These are phyloP conservation scores for Thielaviopsis cerberus DNA, from an alignment of 2,329 filamentous ascomycete species.

Conservation along the genomic window DNA sequence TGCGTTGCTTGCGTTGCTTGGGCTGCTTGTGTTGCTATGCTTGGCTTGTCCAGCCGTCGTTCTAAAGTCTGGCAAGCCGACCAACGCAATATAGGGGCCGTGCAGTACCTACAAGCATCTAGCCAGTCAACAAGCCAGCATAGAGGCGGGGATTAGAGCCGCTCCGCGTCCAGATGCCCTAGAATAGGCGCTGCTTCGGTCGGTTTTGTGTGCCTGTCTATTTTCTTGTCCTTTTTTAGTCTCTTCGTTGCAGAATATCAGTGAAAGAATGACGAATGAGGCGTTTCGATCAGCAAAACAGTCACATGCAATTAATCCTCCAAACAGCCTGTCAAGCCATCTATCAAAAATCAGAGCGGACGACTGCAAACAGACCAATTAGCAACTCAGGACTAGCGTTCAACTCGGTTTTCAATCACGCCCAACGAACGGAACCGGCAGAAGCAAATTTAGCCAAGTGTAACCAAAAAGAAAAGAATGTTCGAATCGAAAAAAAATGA, in stretches of 20 bases:
- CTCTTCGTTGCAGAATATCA: background rate
- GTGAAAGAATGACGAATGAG: background rate
- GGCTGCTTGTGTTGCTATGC: background rate
- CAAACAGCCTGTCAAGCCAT: background rate
- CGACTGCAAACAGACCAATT: background rate
- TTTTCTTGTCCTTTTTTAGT: background rate
- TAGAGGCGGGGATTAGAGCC: background rate
- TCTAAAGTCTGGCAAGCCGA: background rate
- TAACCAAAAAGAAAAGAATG: background rate
- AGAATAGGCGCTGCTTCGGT: background rate
- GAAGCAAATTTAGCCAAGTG: background rate
- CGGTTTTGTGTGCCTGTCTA: background rate
- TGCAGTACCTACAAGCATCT: background rate
- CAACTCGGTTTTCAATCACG: background rate
- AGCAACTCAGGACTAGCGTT: background rate
- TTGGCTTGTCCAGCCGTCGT: background rate
- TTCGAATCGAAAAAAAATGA: too few relatives aligned
- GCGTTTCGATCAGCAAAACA: background rate
- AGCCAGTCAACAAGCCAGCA: background rate
- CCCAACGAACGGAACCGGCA: too few relatives aligned
- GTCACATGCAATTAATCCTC: background rate
- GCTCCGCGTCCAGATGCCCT: background rate
- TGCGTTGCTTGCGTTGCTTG: too few relatives aligned
- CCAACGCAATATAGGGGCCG: background rate
- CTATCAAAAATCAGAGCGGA: background rate